Evolutionary conservation across 768 basidiomycete genomes (phyloP).

Genomic region (Lactifluus echinatus): DNA sequence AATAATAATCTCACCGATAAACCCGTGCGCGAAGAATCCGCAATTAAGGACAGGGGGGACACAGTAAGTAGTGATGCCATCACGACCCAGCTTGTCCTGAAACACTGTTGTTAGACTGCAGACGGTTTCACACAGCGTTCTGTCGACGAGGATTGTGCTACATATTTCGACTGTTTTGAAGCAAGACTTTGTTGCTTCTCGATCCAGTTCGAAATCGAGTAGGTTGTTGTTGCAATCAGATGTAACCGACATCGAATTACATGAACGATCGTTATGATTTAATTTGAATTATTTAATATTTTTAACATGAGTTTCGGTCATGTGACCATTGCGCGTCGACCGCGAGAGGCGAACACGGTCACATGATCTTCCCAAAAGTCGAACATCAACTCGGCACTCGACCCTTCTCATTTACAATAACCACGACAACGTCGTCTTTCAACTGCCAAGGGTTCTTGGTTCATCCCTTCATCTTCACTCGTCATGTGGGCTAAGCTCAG

Average conservation of each 20-base stretch:
- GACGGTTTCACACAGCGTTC: slow-evolving; percentile 4
- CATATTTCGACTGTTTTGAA: neutral
- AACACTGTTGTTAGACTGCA: slow-evolving; percentile 1
- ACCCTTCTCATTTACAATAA: neutral
- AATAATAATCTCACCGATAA: neutral
- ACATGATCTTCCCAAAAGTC: slow-evolving; percentile 15
- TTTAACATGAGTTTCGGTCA: neutral
- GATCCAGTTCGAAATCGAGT: too few relatives aligned
- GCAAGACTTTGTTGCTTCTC: neutral
- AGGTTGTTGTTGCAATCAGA: too few relatives aligned
- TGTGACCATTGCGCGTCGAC: slow-evolving; percentile 2
- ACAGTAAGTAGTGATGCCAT: neutral
- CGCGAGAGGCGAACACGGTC: neutral
- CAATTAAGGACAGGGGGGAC: neutral
- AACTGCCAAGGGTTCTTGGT: neutral
- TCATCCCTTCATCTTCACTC: neutral
- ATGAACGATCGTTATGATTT: too few relatives aligned
- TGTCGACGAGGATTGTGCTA: slow-evolving; percentile 15
- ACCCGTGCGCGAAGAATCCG: neutral
- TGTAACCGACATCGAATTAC: too few relatives aligned
- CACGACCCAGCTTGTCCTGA: neutral
- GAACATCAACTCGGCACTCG: slow-evolving; percentile 6
- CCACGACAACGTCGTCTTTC: slow-evolving; percentile 5
- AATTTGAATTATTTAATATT: too few relatives aligned
- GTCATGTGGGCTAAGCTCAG: slow-evolving; percentile 18